Evolutionary conservation across 305 asterid genomes (phyloP).

Genomic region (Rubia balearica): DNA sequence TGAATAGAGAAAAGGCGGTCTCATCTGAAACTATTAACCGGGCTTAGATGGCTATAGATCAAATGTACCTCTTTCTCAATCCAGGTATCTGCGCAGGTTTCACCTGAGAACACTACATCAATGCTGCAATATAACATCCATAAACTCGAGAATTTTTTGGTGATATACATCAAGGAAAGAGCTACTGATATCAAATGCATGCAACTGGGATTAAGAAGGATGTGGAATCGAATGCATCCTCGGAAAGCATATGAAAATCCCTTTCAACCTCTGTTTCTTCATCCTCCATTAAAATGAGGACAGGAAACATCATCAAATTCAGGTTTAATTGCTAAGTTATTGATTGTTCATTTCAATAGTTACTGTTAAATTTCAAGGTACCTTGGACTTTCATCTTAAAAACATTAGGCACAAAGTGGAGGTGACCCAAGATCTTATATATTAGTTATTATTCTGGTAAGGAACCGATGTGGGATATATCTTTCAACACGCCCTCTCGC

Average conservation of each 20-base stretch:
- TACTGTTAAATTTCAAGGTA: no score
- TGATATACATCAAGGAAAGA: slow-evolving; percentile 8
- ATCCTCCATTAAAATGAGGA: not conserved
- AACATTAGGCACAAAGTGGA: no score
- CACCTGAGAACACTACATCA: slow-evolving; percentile 67
- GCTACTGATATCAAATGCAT: not conserved
- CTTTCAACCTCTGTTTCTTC: not conserved
- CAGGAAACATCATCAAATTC: not conserved
- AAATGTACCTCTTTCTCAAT: slow-evolving; percentile 88
- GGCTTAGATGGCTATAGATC: slow-evolving; percentile 7
- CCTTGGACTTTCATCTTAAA: no score
- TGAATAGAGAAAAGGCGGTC: not conserved
- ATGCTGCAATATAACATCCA: slow-evolving; percentile 45
- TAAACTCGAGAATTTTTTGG: slow-evolving; percentile 14
- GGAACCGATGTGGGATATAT: no score
- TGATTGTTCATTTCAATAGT: not conserved
- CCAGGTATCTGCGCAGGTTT: slow-evolving; percentile 97
- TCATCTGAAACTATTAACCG: slow-evolving; percentile 1
- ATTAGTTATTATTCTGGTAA: no score
- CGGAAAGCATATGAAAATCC: not conserved
- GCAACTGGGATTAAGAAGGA: not conserved
- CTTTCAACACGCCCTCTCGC: no score
- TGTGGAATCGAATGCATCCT: slow-evolving; percentile 4
- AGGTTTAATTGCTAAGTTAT: not conserved
- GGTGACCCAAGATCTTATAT: no score